Conservation (phyloP, 2,329 filamentous ascomycete genomes). For the Lomentospora prolificans region DNA sequence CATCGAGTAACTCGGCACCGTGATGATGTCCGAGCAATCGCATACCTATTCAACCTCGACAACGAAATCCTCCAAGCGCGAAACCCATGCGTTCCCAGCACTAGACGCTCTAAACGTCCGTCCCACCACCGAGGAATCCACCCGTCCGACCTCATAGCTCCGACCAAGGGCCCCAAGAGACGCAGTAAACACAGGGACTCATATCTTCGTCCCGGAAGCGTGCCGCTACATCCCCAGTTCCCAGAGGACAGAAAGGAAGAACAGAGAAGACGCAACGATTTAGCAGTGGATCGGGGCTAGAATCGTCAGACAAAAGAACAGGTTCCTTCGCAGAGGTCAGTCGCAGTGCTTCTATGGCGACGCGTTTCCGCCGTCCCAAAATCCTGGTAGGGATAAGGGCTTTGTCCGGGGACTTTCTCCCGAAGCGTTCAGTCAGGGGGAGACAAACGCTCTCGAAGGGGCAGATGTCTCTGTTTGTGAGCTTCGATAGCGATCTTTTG, state of each 20-base stretch:
- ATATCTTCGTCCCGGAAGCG: slow-evolving; percentile 64
- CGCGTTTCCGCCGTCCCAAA: slow-evolving; percentile 79
- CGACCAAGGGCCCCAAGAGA: slow-evolving; percentile 1
- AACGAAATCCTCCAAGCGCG: slow-evolving; percentile 49
- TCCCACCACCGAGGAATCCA: slow-evolving; percentile 17
- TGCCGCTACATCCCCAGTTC: neutral
- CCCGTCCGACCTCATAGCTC: neutral
- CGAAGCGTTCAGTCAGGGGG: slow-evolving; percentile 58
- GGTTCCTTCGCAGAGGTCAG: slow-evolving; percentile 56
- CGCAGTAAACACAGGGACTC: slow-evolving; percentile 54
- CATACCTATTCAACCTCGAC: slow-evolving; percentile 97
- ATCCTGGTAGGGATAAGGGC: slow-evolving; percentile 32
- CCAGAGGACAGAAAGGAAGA: slow-evolving; percentile 16
- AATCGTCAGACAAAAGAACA: slow-evolving; percentile 32
- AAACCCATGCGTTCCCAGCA: slow-evolving; percentile 17
- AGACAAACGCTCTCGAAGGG: slow-evolving; percentile 18
- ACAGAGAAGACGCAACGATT: slow-evolving; percentile 31
- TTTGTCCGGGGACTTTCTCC: slow-evolving; percentile 99
- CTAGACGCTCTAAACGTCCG: slow-evolving; percentile 18
- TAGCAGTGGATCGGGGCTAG: slow-evolving; percentile 34
- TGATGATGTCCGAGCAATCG: slow-evolving; percentile 63
- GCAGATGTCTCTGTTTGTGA: slow-evolving; percentile 65
- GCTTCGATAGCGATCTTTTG: slow-evolving; percentile 99
- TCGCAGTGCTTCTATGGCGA: slow-evolving; percentile 99
- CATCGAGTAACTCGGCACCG: slow-evolving; percentile 84